Base-by-base conservation (phyloP, 2,329 filamentous ascomycete species). In the Cordyceps pruinosa region DNA sequence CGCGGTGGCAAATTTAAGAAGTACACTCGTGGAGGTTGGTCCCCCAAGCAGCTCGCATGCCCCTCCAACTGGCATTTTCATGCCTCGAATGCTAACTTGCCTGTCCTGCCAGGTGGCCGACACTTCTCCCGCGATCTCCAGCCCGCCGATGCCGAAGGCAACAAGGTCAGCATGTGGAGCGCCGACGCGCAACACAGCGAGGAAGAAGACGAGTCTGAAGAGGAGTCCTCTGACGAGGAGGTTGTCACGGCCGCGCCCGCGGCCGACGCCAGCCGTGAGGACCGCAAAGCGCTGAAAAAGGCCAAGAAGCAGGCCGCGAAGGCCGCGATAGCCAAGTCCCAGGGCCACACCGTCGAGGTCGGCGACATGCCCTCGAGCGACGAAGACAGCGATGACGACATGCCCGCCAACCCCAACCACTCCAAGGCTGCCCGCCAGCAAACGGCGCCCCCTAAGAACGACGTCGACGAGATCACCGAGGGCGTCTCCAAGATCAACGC, bases 1-100 rank as follows among this genome's bases (percentile, higher is more conserved):
- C 88, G 92, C 70, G 91, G 88, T 67, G 90, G 92, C 74, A 97
- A 97, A 77, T 96, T 93, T 73, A 89, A 85, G 77, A 97, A 97
- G 79, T 90, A 88, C 64, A 91, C 90, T 65, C 83, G 93, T 75
- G 93, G 93, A 81, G 92, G 93, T 93, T 56, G 26, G 37, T 59
- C 23, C 30, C 32, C 56, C 25, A 23, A n/a, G 32, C 45, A 46
- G 48, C 44, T 47, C 37, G 35, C 32, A 54, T 47, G 23, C 28
- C 30, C 52, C 35, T 58, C 34, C 37, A 28, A 34, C 6, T 23
- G 30, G 45, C 35, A 23, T 35, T 26, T 25, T 41, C 49, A 15
- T 17, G 17, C n/a, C 48, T 48, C 48, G 23, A 49, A 51, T 52
- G 26, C 57, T 61, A 42, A 66, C 65, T 64, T 46, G 23, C 21